Percentiles rank a stretch among this genome's conserved stretches.
phyloP scores from a whole-genome alignment of 768 basidiomycete species.

The Filobasidium wieringae region DNA sequence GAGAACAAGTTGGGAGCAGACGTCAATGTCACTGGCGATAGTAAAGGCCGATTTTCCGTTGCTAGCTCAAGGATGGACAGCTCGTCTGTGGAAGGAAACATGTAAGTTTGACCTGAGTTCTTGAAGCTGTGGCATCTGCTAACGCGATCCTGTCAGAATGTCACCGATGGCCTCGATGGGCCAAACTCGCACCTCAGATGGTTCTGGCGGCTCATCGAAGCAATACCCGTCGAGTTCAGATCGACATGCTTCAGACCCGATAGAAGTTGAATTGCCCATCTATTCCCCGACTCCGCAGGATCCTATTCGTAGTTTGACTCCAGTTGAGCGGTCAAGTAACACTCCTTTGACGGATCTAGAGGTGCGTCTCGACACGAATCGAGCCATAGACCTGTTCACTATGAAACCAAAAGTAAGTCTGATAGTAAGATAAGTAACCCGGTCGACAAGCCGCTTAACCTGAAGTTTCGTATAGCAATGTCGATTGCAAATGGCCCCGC shows the following conservation, averaged over 20 bases:
- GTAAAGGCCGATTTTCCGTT: too few species aligned
- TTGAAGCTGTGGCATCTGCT: too few species aligned
- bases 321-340: slow-evolving; percentile 4
- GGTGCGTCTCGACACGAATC: slow-evolving; percentile 58
- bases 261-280: neutral
- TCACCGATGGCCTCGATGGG: too few species aligned
- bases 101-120: too few species aligned
- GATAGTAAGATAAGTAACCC: too few species aligned
- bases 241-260: neutral
- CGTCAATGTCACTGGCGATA: too few species aligned
- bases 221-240: neutral
- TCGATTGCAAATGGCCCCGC: slow-evolving; percentile 76
- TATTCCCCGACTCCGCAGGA: neutral
- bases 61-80: too few species aligned
- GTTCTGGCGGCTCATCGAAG: neutral
- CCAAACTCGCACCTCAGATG: too few species aligned
- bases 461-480: slow-evolving; percentile 54
- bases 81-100: too few species aligned
- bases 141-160: too few species aligned
- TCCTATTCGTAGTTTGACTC: slow-evolving; percentile 1
- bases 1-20: slow-evolving; percentile 50
- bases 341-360: slow-evolving; percentile 66
- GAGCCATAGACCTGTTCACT: slow-evolving; percentile 84
- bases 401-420: slow-evolving; percentile 83
- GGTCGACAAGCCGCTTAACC: too few species aligned